Evolutionary conservation across 1,284 basidiomycete species (phyloP), one percentile per base, ranked within the genome.

Genomic region (Malassezia obtusa): DNA sequence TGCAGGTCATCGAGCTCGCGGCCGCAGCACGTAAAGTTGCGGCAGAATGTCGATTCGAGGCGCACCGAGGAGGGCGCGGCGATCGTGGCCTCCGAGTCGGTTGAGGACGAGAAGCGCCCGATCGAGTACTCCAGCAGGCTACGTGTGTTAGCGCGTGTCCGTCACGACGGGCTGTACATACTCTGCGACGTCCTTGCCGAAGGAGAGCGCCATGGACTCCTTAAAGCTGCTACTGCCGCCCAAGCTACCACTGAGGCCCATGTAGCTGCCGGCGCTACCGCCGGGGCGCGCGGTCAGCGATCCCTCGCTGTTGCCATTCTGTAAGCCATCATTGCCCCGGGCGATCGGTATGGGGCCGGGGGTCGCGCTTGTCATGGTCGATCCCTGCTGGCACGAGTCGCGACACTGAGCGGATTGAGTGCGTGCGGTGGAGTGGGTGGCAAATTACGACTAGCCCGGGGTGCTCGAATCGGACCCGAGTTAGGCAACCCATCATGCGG

Each of bases 111-210:
- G 38, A 73, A 71, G 10, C 60, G 45, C 14, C 62, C 60, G 43
- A 70, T 63, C 14, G 68, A 68, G 56, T 70, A 71, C 48, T 73
- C 71, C 56, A 73, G 68, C 45, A 71, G 58, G 32, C 69, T 72
- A 46, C 1, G 33, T 19, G 35, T 36, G 24, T 38, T 19, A 39
- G 36, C 12, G 19, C 37, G 25, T 40, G 19, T 40, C 14, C 11
- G 11, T 31, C 11, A 3, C 10, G 10, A 14, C 30, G 3, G 30
- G 30, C 30, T 3, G 30, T 32, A 64, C 64, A 62, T 60, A 70
- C 67, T 70, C 65, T 12, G 68, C 62, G n/a, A 68, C 64, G 39
- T 69, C 68, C 35, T 67, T 67, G 36, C 67, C 67, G 36, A 66
- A 66, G 9, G 67, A 71, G 12, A 64, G 54, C 17, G 68, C 68